phyloP scores from a whole-genome alignment of 2,329 filamentous ascomycete genomes.

The Phoma herbarum region DNA sequence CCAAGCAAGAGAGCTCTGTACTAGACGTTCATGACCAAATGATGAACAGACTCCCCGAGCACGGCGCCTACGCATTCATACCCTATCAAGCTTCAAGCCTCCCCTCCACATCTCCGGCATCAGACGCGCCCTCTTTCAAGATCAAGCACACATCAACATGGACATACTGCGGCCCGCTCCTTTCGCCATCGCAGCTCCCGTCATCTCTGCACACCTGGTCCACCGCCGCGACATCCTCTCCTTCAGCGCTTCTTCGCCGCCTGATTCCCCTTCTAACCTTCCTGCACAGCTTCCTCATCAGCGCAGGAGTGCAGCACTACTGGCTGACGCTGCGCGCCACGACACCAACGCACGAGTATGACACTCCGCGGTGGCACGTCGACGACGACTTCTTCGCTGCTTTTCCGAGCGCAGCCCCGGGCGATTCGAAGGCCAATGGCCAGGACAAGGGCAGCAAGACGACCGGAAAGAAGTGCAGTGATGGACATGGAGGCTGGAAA shows the following conservation, averaged over 20 bases:
- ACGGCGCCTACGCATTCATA: slow-evolving; percentile 27
- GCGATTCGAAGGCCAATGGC: no score
- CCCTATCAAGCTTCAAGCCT: slow-evolving; percentile 9
- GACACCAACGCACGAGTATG: slow-evolving; percentile 54
- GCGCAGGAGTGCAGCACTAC: slow-evolving; percentile 53
- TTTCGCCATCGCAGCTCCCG: slow-evolving; percentile 26
- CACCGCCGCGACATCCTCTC: slow-evolving; percentile 44
- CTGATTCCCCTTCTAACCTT: slow-evolving; percentile 55
- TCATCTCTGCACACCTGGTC: slow-evolving; percentile 51
- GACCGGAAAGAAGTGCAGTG: no score
- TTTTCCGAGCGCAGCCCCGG: not conserved
- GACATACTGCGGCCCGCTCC: slow-evolving; percentile 39
- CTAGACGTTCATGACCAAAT: no score
- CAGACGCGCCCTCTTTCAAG: slow-evolving; percentile 2
- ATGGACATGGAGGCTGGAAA: slow-evolving; percentile 61
- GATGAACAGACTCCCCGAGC: slow-evolving; percentile 27
- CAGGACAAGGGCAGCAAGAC: no score
- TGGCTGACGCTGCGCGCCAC: slow-evolving; percentile 61
- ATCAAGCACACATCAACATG: slow-evolving; percentile 35
- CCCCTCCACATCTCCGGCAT: not conserved
- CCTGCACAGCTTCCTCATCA: slow-evolving; percentile 50
- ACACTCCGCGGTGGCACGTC: slow-evolving; percentile 59
- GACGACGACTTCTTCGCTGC: slow-evolving; percentile 61
- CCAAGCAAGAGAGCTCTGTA: not conserved
- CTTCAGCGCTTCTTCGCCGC: slow-evolving; percentile 39